Evolutionary conservation across 164 flowering plant species (phyloP).

Genomic region (Magnolia officinalis): DNA sequence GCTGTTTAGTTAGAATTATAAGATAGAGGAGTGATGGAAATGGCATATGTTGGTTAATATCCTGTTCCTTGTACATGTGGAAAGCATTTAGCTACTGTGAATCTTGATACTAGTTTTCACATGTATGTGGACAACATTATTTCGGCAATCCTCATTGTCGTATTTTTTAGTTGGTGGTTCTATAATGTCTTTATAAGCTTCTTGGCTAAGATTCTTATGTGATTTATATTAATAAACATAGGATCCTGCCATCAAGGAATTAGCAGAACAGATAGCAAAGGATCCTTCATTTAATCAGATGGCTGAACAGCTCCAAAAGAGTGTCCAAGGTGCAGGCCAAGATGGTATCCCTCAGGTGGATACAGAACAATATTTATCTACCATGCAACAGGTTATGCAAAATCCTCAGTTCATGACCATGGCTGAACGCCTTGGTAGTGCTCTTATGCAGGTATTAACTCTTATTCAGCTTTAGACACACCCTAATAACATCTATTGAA

Average conservation of each 20-base stretch:
- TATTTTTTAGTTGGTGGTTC: background rate
- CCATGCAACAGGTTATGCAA: slow-evolving; percentile 96
- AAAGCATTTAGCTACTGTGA: background rate
- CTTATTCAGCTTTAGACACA: background rate
- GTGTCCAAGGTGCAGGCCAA: slow-evolving; percentile 55
- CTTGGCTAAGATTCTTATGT: background rate
- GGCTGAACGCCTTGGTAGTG: slow-evolving; percentile 95
- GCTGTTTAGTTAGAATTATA: too few relatives aligned
- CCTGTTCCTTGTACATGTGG: background rate
- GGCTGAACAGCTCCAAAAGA: slow-evolving; percentile 89
- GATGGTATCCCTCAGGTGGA: slow-evolving; percentile 67
- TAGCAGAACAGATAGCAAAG: slow-evolving; percentile 86
- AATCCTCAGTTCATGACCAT: slow-evolving; percentile 91
- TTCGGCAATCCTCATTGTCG: background rate
- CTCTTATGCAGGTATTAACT: slow-evolving; percentile 71
- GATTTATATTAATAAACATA: slow-evolving; percentile 10
- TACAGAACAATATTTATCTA: slow-evolving; percentile 60
- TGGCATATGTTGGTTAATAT: too few relatives aligned
- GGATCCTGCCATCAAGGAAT: slow-evolving; percentile 88
- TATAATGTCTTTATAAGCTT: background rate
- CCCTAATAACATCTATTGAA: background rate
- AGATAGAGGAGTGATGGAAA: too few relatives aligned
- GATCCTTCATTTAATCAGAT: slow-evolving; percentile 91
- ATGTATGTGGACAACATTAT: too few relatives aligned
- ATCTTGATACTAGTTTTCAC: background rate